Percentiles rank a stretch among this genome's conserved stretches.
Evolutionary conservation across 371 early-diverging fungal species (phyloP).

Genomic region (Actinomucor elegans): DNA sequence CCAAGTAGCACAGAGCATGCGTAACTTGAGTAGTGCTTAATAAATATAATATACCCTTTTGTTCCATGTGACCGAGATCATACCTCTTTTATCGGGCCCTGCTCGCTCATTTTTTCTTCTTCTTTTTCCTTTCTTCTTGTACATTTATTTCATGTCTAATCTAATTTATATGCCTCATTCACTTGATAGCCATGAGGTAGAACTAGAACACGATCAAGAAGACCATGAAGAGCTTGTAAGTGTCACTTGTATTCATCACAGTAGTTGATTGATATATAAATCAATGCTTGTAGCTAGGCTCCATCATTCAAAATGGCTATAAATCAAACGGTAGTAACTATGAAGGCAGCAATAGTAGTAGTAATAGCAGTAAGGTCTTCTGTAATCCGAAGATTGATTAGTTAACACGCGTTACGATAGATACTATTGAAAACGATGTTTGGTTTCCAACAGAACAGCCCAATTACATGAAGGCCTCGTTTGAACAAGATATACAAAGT

Average conservation of each 20-base stretch:
- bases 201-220: too few species aligned
- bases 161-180: too few species aligned
- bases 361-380: background rate
- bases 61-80: conserved; percentile 2
- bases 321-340: conserved; percentile 4
- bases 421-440: conserved; percentile 3
- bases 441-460: conserved; percentile 4
- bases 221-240: background rate
- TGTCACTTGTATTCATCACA: too few species aligned
- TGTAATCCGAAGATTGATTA: background rate
- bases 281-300: too few species aligned
- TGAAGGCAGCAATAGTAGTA: conserved; percentile 2
- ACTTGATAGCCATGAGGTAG: too few species aligned
- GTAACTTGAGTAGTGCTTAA: conserved; percentile 13
- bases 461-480: background rate
- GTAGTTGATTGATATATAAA: too few species aligned
- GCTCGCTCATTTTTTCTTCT: background rate
- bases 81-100: background rate
- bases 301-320: too few species aligned
- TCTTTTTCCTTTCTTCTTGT: background rate
- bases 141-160: background rate
- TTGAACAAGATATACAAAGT: background rate
- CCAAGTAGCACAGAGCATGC: conserved; percentile 34
- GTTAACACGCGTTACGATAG: too few species aligned
- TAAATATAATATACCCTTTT: conserved; percentile 11